Evolutionary conservation across 345 rosid genomes (phyloP), one percentile per base, ranked within the genome.

Genomic region (Eucalyptus polybractea): DNA sequence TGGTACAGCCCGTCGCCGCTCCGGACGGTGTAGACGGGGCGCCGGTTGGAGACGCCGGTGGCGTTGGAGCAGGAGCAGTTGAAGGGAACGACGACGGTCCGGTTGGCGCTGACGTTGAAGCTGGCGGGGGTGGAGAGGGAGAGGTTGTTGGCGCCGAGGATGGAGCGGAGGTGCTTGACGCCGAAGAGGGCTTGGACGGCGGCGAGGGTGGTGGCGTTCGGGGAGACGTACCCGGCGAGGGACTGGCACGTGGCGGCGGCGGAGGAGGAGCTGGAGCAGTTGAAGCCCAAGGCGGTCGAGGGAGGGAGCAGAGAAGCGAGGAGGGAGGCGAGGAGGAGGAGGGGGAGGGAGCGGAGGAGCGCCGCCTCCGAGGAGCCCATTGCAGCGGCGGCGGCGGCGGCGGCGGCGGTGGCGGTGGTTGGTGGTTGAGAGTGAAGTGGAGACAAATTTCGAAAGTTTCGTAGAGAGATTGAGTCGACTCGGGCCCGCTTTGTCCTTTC

Each of bases 111-210:
- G 49, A 95, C 54, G 88, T 89, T 89, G 81, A 91, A 88, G 88
- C 89, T 88, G 85, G 60, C 49, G 15, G 8, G 60, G 50, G 89
- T 76, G 45, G 95, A 92, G 80, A 91, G 91, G 11, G 92, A 88
- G 56, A 95, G 91, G 88, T 88, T 89, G 92, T 95, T 95, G 24
- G 96, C 95, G 56, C 90, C 96, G 83, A 95, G 90, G 86, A 95
- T 89, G 19, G 92, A 89, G 25, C 80, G 89, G 88, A 92, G 90
- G 76, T 89, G 89, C 87, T 67, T 90, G 88, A 95, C 89, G 21
- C 90, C 87, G 92, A 95, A 95, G 86, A 93, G 94, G 87, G 92
- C 83, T 49, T 91, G 91, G 87, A 95, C 90, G 25, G 65, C 88
- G 89, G 87, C 69, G 29, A 93, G 81, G 87, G 95, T 90, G 76